A percentile compares a stretch with the other conserved stretches of the same genome.
Evolutionary conservation across 306 rosid genomes (phyloP).

Genomic region (Gleditsia sinensis): DNA sequence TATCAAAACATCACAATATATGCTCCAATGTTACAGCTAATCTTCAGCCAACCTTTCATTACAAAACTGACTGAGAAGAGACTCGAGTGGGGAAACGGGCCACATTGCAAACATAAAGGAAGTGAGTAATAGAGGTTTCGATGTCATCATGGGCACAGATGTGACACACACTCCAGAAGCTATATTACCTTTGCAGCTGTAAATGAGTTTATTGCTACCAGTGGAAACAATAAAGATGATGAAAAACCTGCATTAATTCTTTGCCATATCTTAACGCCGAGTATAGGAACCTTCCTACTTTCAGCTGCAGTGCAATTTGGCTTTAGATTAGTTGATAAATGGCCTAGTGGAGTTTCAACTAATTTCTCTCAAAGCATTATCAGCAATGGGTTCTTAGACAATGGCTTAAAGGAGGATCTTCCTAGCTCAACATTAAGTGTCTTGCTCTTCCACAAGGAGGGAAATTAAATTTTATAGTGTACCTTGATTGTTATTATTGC

Average conservation of each 20-base stretch:
- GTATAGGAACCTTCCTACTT: too few relatives aligned
- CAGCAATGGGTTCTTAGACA: constrained; percentile 42
- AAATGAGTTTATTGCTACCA: constrained; percentile 45
- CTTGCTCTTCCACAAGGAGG: neutral
- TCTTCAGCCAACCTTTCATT: too few relatives aligned
- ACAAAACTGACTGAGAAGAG: too few relatives aligned
- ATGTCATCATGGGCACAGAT: too few relatives aligned
- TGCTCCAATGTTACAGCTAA: too few relatives aligned
- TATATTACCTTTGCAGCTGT: constrained; percentile 54
- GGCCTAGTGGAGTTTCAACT: constrained; percentile 37
- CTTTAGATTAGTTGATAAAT: constrained; percentile 47
- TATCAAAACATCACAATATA: too few relatives aligned
- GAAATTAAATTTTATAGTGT: neutral
- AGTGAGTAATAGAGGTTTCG: too few relatives aligned
- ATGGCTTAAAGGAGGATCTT: constrained; percentile 24
- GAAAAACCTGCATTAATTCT: constrained; percentile 41
- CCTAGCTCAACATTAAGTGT: neutral
- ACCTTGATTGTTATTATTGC: too few relatives aligned
- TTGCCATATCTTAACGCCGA: constrained; percentile 59
- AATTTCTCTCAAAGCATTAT: constrained; percentile 34
- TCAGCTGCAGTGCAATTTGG: constrained; percentile 39
- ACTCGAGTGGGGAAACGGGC: too few relatives aligned
- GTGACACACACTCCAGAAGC: constrained; percentile 58
- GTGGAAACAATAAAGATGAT: constrained; percentile 2
- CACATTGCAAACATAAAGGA: too few relatives aligned